Base-by-base conservation (phyloP, 2,329 filamentous ascomycete genomes). In the Fusarium goolgardi region DNA sequence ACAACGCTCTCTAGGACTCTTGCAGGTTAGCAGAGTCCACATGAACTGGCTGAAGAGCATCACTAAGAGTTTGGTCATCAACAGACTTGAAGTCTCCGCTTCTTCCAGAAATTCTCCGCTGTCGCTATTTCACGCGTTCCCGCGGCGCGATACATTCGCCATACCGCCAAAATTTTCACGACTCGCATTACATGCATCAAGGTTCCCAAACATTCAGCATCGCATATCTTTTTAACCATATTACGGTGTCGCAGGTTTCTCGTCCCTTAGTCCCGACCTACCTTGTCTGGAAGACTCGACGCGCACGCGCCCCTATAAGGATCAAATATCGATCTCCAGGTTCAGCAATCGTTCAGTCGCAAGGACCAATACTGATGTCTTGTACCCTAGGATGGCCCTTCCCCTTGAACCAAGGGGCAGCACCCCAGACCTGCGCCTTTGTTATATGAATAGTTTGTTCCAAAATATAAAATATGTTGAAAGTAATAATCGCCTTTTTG, bases 1-100 rank as follows among this genome's bases (percentile, higher is more conserved):
- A 78, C 69, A 59, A 71, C 73, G 75, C 73, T 71, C 79, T 85
- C 76, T 86, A 86, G 84, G 84, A 84, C 80, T 72, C 72, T 73
- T 70, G 67, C 72, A 80, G 78, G 78, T 79, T 74, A 75, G 78
- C 75, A 73, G 72, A 70, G 71, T 73, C 55, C 69, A 60, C 59
- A 54, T 55, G 60, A 73, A 70, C 55, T 69, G 64, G 70, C 66
- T 67, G 62, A 68, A 61, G 52, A 68, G 59, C 59, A 56, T 67
- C 69, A 74, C 72, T 74, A 73, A 73, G 72, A 72, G 55, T 61
- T 59, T 73, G 72, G 62, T 59, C 56, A 67, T 64, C 67, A 70
- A 73, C 63, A 74, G 72, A 71, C 72, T 68, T 73, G 55, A 73
- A 74, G 70, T 71, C 71, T 70, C 63, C 61, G 54, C 65, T 62